These are phyloP conservation scores for Cryptococcus sp. DNA, from an alignment of 1,284 basidiomycete genomes.

Conservation along the genomic window DNA sequence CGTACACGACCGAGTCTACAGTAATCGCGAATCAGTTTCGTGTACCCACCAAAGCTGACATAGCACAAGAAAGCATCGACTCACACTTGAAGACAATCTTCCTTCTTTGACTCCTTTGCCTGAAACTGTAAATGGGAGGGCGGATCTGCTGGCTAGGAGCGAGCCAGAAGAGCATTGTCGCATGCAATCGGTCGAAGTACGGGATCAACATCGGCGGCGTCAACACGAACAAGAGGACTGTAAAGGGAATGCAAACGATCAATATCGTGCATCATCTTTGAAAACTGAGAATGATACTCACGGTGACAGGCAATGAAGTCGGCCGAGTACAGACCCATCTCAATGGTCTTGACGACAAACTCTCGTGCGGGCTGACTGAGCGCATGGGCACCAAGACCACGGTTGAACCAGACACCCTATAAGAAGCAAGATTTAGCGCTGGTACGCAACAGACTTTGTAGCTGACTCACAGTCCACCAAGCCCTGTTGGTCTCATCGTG, in stretches of 20 bases:
- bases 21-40: no score
- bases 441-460: not conserved
- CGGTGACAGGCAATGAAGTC: constrained; percentile 61
- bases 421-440: not conserved
- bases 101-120: constrained; percentile 80
- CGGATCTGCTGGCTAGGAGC: constrained; percentile 80
- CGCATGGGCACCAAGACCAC: constrained; percentile 80
- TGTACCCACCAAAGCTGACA: constrained; percentile 3
- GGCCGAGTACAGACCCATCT: constrained; percentile 90
- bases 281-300: constrained; percentile 11
- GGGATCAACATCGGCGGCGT: constrained; percentile 81
- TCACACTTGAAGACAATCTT: constrained; percentile 68
- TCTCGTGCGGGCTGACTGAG: constrained; percentile 93
- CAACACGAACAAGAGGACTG: constrained; percentile 69
- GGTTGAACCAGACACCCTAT: constrained; percentile 85
- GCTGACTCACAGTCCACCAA: constrained; percentile 74
- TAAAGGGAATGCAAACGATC: constrained; percentile 55
- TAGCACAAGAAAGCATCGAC: constrained; percentile 13
- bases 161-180: constrained; percentile 73
- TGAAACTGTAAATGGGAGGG: constrained; percentile 86
- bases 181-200: constrained; percentile 82
- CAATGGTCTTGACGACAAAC: constrained; percentile 94
- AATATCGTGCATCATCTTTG: not conserved
- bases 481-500: constrained; percentile 95
- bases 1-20: constrained; percentile 72